Evolutionary conservation across 305 asterid species (phyloP).

Genomic region (Rubia peregrina): DNA sequence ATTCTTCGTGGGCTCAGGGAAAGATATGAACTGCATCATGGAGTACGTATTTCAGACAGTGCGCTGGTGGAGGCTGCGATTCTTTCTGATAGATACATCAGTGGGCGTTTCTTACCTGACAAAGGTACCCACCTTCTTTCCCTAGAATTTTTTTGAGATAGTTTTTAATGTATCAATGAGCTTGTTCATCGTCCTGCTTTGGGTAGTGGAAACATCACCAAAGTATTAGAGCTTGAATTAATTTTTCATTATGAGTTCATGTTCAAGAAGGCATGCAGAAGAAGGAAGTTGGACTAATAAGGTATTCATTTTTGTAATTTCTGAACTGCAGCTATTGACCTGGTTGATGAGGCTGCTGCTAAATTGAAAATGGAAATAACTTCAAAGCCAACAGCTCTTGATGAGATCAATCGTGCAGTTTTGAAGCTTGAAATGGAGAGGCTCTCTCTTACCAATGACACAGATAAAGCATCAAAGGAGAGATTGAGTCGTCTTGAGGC

Average conservation of each 20-base stretch:
- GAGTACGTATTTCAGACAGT: conserved; percentile 23
- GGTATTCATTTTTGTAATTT: conserved; percentile 2
- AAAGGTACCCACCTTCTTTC: conserved; percentile 40
- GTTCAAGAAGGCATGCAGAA: neutral
- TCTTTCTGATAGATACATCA: conserved; percentile 81
- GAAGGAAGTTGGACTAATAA: neutral
- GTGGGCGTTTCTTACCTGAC: conserved; percentile 91
- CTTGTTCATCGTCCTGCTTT: neutral
- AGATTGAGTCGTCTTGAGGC: conserved; percentile 66
- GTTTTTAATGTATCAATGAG: neutral
- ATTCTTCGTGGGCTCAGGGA: conserved; percentile 27
- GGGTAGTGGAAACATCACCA: neutral
- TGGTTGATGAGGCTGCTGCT: conserved; percentile 88
- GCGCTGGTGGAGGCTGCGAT: conserved; percentile 55
- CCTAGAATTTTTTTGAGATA: conserved; percentile 7
- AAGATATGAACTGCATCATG: conserved; percentile 27
- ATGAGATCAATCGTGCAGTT: conserved; percentile 65
- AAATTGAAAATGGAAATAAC: conserved; percentile 87
- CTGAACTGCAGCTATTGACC: conserved; percentile 62
- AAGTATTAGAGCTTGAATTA: neutral
- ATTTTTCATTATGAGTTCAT: neutral
- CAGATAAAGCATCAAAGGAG: conserved; percentile 74
- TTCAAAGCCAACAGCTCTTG: conserved; percentile 79
- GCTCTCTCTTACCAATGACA: conserved; percentile 68
- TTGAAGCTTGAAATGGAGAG: conserved; percentile 81